Evolutionary conservation across 768 basidiomycete genomes (phyloP).

Genomic region (Pholiota molesta): DNA sequence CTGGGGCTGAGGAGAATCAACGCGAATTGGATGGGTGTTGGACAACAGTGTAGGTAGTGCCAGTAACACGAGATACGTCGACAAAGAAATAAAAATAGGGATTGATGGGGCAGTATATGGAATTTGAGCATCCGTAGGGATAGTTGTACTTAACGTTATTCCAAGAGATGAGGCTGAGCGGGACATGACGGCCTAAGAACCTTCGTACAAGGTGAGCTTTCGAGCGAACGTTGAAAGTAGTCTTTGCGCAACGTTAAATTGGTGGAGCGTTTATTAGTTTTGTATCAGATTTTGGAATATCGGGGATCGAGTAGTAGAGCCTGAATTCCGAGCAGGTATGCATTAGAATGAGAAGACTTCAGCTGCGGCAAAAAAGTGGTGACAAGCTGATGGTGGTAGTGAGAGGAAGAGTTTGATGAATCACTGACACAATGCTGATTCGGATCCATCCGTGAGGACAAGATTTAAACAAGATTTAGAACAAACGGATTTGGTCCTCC

Average conservation of each 20-base stretch:
- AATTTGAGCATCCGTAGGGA: slow-evolving; percentile 12
- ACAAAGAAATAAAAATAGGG: slow-evolving; percentile 46
- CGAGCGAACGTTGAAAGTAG: not conserved
- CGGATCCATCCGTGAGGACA: too few species aligned
- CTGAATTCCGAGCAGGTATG: not conserved
- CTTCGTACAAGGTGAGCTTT: not conserved
- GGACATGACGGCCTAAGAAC: not conserved
- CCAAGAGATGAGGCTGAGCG: not conserved
- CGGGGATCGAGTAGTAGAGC: not conserved
- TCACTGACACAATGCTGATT: too few species aligned
- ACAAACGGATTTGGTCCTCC: too few species aligned
- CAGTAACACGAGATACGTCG: slow-evolving; percentile 59
- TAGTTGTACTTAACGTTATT: not conserved
- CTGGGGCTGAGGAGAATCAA: slow-evolving; percentile 35
- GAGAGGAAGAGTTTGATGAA: not conserved
- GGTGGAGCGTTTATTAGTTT: not conserved
- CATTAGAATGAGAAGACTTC: not conserved
- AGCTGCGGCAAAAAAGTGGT: not conserved
- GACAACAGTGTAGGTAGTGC: slow-evolving; percentile 49
- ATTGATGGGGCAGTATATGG: slow-evolving; percentile 32
- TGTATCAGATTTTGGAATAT: not conserved
- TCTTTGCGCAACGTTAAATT: not conserved
- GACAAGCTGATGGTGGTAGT: not conserved
- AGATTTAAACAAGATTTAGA: too few species aligned
- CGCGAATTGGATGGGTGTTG: slow-evolving; percentile 23